phyloP scores from a whole-genome alignment of 805 yeast species.

The Pichia nakasei region DNA sequence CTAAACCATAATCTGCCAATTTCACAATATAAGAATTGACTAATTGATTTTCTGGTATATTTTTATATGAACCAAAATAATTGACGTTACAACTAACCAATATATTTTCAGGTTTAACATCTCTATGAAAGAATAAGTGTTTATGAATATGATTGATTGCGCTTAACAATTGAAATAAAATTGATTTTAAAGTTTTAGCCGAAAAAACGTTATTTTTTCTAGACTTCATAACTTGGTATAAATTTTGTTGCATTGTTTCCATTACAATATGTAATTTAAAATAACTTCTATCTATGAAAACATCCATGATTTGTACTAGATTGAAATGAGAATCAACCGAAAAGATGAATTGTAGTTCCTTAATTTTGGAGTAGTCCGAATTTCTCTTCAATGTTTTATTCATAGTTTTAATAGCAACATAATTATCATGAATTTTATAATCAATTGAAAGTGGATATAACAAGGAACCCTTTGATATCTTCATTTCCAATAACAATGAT shows the following conservation, averaged over 20 bases:
- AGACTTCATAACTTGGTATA: conserved; percentile 66
- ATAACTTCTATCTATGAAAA: conserved; percentile 59
- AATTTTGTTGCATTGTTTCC: conserved; percentile 81
- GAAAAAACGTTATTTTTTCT: conserved; percentile 49
- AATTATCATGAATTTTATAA: conserved; percentile 12
- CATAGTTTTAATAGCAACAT: conserved; percentile 82
- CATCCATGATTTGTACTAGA: conserved; percentile 66
- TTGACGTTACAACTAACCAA: conserved; percentile 52
- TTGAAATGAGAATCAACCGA: conserved; percentile 63
- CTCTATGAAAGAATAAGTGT: conserved; percentile 70
- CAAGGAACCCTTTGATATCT: conserved; percentile 35
- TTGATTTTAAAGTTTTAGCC: conserved; percentile 50
- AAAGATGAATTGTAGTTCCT: conserved; percentile 60
- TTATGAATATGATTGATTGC: conserved; percentile 80
- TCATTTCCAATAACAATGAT: conserved; percentile 16
- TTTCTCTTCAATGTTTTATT: conserved; percentile 42
- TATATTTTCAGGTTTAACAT: conserved; percentile 89
- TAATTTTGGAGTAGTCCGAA: conserved; percentile 48
- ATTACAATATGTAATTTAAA: conserved; percentile 69
- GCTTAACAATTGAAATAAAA: conserved; percentile 59
- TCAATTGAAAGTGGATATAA: conserved; percentile 32
- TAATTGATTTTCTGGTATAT: conserved; percentile 32
- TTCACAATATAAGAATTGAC: conserved; percentile 51
- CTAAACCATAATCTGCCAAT: conserved; percentile 74
- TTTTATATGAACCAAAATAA: conserved; percentile 37